Conservation (phyloP, 768 basidiomycete genomes). For the Pleurotus pulmonarius region DNA sequence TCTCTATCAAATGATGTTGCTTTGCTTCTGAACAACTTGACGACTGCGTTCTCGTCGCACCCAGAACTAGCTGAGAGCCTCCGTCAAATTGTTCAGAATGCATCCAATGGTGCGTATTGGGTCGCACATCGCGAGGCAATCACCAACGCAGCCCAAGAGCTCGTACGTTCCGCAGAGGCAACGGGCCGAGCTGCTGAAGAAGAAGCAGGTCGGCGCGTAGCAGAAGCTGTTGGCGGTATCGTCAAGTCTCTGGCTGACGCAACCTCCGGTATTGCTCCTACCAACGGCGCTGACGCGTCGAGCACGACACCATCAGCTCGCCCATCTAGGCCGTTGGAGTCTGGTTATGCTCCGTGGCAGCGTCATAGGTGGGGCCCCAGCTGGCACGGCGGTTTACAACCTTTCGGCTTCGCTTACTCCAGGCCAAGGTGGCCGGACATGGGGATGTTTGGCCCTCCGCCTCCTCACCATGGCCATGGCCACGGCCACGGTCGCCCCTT, state of each 20-base stretch:
- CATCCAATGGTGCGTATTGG: conserved; percentile 69
- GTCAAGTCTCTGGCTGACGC: conserved; percentile 49
- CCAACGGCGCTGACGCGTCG: neutral
- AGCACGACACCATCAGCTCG: neutral
- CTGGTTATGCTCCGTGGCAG: neutral
- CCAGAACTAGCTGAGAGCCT: conserved; percentile 71
- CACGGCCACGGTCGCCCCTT: conserved; percentile 1
- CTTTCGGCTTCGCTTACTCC: conserved; percentile 1
- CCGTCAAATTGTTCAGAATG: conserved; percentile 59
- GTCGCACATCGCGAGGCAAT: conserved; percentile 54
- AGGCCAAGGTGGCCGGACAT: neutral
- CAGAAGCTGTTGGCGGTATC: conserved; percentile 58
- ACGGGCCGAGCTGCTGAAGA: conserved; percentile 51
- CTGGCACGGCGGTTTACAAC: conserved; percentile 3
- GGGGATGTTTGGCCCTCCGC: conserved; percentile 6
- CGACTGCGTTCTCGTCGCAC: conserved; percentile 53
- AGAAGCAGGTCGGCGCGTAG: conserved; percentile 60
- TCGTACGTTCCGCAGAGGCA: conserved; percentile 38
- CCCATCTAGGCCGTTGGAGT: conserved; percentile 3
- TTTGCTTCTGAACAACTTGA: conserved; percentile 51
- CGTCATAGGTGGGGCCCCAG: conserved; percentile 10
- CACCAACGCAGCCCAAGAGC: conserved; percentile 51
- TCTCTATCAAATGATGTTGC: conserved; percentile 67
- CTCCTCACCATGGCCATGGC: conserved; percentile 12
- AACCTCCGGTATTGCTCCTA: neutral